A percentile compares a stretch with the other conserved stretches of the same genome.
Evolutionary conservation across 352 stramenopile genomes (phyloP).

Genomic region (Phytophthora capsici): DNA sequence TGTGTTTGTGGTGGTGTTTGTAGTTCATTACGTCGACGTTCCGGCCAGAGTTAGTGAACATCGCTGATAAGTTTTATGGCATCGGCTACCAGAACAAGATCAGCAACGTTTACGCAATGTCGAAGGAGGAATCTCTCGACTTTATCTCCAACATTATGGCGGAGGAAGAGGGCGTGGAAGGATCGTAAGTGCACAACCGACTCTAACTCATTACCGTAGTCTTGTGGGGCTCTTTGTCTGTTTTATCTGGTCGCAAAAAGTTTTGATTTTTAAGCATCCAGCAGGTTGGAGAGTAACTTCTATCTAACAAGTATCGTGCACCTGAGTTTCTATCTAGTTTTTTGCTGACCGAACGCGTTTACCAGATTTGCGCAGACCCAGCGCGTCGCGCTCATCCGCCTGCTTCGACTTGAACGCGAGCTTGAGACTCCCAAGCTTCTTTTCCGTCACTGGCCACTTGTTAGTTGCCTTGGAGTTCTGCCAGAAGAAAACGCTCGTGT

Average conservation of each 20-base stretch:
- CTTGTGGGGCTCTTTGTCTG: conserved; percentile 3
- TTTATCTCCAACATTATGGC: conserved; percentile 96
- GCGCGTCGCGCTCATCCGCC: conserved; percentile 64
- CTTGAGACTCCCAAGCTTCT: conserved; percentile 56
- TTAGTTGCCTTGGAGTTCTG: conserved; percentile 88
- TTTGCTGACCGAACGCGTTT: conserved; percentile 63
- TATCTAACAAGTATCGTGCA: conserved; percentile 20
- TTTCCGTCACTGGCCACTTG: conserved; percentile 75
- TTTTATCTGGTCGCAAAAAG: conserved; percentile 20
- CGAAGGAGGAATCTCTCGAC: conserved; percentile 96
- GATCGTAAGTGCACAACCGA: conserved; percentile 15
- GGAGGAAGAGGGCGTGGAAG: conserved; percentile 81
- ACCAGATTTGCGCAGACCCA: conserved; percentile 74
- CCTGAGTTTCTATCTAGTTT: conserved; percentile 3
- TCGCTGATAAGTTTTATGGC: conserved; percentile 97
- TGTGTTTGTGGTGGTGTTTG: conserved; percentile 3
- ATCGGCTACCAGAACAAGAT: conserved; percentile 99
- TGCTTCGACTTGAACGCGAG: conserved; percentile 85
- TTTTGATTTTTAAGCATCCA: conserved; percentile 28
- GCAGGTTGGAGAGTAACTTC: conserved; percentile 5
- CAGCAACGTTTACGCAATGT: conserved; percentile 93
- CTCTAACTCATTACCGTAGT: background rate
- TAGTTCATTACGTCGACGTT: conserved; percentile 99
- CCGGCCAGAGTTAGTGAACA: conserved; percentile 98
- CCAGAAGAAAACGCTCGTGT: conserved; percentile 96